phyloP scores from a whole-genome alignment of 495 filamentous ascomycete species.

The Podospora anserina region DNA sequence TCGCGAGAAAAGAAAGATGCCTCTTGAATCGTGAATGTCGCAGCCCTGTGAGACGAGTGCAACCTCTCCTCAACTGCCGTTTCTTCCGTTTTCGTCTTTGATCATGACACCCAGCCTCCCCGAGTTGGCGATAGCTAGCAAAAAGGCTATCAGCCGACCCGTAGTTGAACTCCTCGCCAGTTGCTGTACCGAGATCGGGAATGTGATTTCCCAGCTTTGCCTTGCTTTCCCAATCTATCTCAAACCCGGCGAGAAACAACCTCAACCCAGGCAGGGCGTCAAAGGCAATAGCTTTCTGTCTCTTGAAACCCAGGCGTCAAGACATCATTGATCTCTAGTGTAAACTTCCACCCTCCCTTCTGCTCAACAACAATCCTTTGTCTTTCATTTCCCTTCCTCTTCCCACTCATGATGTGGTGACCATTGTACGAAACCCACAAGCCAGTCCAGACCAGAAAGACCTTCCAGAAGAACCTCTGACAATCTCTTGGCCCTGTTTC shows the following conservation, averaged over 20 bases:
- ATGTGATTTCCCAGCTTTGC: background rate
- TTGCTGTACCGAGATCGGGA: background rate
- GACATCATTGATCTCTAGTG: background rate
- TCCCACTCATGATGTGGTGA: background rate
- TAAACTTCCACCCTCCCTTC: background rate
- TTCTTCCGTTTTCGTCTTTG: background rate
- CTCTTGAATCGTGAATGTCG: background rate
- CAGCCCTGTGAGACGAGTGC: background rate
- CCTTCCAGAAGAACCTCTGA: constrained; percentile 34
- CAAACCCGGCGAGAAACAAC: background rate
- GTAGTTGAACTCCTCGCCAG: background rate
- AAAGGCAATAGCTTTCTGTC: background rate
- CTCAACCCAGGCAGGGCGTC: no score
- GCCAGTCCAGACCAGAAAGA: background rate
- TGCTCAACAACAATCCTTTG: background rate
- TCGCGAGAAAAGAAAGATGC: background rate
- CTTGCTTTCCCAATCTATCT: background rate
- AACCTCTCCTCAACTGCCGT: background rate
- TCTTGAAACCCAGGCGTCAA: background rate
- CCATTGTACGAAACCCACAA: background rate
- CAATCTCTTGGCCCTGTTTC: constrained; percentile 23
- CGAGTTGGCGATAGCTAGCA: background rate
- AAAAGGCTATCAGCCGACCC: background rate
- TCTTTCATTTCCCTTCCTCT: background rate
- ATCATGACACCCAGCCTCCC: background rate